Conservation (phyloP, 2,329 filamentous ascomycete genomes). For the Paramyrothecium roridum region DNA sequence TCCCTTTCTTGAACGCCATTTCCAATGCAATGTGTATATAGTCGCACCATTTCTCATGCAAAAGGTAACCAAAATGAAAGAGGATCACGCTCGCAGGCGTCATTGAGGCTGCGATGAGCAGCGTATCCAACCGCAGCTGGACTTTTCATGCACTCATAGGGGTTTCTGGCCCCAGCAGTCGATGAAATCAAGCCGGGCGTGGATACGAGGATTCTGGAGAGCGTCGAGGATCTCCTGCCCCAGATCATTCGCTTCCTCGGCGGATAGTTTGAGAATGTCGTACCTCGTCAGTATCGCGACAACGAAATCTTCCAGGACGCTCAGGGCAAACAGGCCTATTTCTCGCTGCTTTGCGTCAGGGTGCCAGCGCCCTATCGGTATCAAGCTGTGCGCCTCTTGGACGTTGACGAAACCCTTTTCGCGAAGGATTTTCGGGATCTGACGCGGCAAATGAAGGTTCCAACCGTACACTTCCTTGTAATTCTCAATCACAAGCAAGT, state of each 20-base stretch:
- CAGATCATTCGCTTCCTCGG: slow-evolving; percentile 28
- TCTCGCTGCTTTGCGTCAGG: slow-evolving; percentile 28
- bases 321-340: slow-evolving; percentile 33
- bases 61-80: too few relatives aligned
- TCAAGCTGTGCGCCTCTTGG: slow-evolving; percentile 20
- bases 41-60: too few relatives aligned
- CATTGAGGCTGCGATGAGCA: too few relatives aligned
- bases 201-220: slow-evolving; percentile 27
- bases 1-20: background rate
- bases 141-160: background rate
- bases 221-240: slow-evolving; percentile 25
- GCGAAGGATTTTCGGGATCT: slow-evolving; percentile 23
- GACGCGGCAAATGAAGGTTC: slow-evolving; percentile 24
- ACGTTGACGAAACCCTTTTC: slow-evolving; percentile 31
- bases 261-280: slow-evolving; percentile 26
- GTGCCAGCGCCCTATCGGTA: slow-evolving; percentile 36
- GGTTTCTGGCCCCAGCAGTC: slow-evolving; percentile 37
- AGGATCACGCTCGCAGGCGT: too few relatives aligned
- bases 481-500: slow-evolving; percentile 24
- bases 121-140: too few relatives aligned
- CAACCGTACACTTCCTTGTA: slow-evolving; percentile 30
- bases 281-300: slow-evolving; percentile 28
- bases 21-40: background rate
- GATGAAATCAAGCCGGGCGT: slow-evolving; percentile 31
- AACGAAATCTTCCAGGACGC: slow-evolving; percentile 30